Evolutionary conservation across 2,329 filamentous ascomycete species (phyloP).

Genomic region (Neonectria ditissima): DNA sequence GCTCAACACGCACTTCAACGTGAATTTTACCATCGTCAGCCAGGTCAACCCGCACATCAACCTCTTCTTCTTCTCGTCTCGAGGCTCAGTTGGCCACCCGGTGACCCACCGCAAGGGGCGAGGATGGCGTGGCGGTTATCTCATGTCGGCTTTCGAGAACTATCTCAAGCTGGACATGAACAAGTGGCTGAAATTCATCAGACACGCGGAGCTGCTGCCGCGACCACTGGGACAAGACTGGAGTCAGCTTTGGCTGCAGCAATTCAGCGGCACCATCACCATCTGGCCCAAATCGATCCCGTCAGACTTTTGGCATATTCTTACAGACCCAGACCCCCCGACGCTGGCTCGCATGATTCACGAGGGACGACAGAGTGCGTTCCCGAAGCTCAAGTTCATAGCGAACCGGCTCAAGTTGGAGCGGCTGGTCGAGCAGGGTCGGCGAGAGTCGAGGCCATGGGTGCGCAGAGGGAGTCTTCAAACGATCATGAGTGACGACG

Average conservation of each 20-base stretch:
- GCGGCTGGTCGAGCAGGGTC: constrained; percentile 70
- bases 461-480: constrained; percentile 66
- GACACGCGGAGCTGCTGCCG: constrained; percentile 91
- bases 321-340: constrained; percentile 82
- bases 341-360: constrained; percentile 89
- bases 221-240: constrained; percentile 94
- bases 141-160: constrained; percentile 92
- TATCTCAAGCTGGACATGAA: constrained; percentile 96
- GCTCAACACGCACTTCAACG: constrained; percentile 96
- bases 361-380: constrained; percentile 88
- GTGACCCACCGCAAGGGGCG: constrained; percentile 94
- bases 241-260: constrained; percentile 95
- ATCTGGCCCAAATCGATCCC: constrained; percentile 89
- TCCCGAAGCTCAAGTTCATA: constrained; percentile 92
- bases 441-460: constrained; percentile 64
- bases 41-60: constrained; percentile 98
- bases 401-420: constrained; percentile 89
- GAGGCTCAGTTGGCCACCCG: constrained; percentile 90
- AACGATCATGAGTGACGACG: constrained; percentile 71
- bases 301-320: constrained; percentile 86
- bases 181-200: constrained; percentile 96
- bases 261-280: constrained; percentile 93
- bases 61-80: constrained; percentile 97
- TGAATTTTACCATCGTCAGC: constrained; percentile 92
- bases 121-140: constrained; percentile 95